Conservation (phyloP, 306 rosid genomes). For the Luffa acutangula region DNA sequence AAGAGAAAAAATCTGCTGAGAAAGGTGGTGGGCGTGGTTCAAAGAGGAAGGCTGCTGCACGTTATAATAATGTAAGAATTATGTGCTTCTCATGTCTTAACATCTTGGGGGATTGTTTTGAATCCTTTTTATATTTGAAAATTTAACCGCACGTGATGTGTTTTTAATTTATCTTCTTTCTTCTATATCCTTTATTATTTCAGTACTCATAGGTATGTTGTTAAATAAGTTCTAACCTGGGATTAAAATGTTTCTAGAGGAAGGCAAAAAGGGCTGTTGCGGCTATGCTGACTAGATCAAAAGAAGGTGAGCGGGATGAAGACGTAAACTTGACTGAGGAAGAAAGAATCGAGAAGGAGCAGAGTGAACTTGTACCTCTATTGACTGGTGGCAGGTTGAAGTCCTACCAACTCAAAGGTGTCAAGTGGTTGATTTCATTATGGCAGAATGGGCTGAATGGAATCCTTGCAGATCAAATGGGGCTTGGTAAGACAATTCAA, state of each 20-base stretch:
- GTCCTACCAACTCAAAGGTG: slow-evolving; percentile 83
- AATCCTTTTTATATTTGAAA: not conserved
- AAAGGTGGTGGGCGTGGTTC: slow-evolving; percentile 52
- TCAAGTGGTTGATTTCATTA: slow-evolving; percentile 93
- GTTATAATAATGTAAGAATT: slow-evolving; percentile 50
- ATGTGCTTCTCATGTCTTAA: not conserved
- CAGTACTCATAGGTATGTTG: not conserved
- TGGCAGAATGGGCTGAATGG: slow-evolving; percentile 99
- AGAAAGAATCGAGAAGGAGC: slow-evolving; percentile 63
- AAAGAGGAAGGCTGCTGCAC: slow-evolving; percentile 58
- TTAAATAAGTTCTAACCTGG: not conserved
- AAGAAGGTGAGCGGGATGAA: slow-evolving; percentile 47
- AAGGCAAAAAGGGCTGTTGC: slow-evolving; percentile 90
- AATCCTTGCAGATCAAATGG: slow-evolving; percentile 99
- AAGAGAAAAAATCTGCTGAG: slow-evolving; percentile 23
- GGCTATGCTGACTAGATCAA: slow-evolving; percentile 85
- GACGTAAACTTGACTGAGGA: slow-evolving; percentile 54
- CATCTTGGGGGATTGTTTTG: not conserved
- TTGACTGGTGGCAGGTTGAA: slow-evolving; percentile 84
- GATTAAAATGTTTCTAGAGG: slow-evolving; percentile 21
- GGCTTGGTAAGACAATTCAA: slow-evolving; percentile 98
- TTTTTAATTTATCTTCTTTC: not conserved
- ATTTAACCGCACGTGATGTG: not conserved
- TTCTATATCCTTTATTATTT: not conserved
- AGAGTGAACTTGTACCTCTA: slow-evolving; percentile 73